A percentile compares a stretch with the other conserved stretches of the same genome.
Conservation (phyloP, 768 basidiomycete genomes). For the Coprinellus micaceus region DNA sequence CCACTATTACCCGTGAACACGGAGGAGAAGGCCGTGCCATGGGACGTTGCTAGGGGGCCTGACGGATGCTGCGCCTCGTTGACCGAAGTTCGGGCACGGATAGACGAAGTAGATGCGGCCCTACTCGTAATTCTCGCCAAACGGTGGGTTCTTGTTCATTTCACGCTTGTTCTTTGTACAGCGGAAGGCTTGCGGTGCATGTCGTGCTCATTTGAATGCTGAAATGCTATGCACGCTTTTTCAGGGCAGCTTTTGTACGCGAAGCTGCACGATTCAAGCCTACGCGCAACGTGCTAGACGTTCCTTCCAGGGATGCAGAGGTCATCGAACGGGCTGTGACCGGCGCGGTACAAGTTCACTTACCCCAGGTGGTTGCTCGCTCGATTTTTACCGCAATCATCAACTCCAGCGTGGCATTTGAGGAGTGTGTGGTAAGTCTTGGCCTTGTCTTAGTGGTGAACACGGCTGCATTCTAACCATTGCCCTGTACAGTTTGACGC, state of each 20-base stretch:
- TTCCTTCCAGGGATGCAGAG: slow-evolving; percentile 21
- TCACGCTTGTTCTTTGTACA: background rate
- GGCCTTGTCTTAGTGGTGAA: no score
- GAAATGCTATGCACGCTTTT: background rate
- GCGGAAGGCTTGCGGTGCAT: background rate
- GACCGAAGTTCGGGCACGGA: slow-evolving; percentile 21
- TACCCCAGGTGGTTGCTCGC: slow-evolving; percentile 20
- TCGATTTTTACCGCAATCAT: slow-evolving; percentile 22
- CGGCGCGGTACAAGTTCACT: slow-evolving; percentile 15
- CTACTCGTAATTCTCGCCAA: slow-evolving; percentile 21
- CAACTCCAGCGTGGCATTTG: slow-evolving; percentile 22
- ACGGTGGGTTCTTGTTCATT: slow-evolving; percentile 13
- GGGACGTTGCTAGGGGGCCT: slow-evolving; percentile 15
- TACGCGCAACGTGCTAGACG: slow-evolving; percentile 20
- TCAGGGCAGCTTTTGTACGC: slow-evolving; percentile 23
- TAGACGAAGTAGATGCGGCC: slow-evolving; percentile 20
- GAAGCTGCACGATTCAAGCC: slow-evolving; percentile 25
- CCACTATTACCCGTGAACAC: background rate
- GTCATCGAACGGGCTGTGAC: slow-evolving; percentile 20
- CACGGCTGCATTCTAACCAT: background rate
- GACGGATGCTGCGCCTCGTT: slow-evolving; percentile 21
- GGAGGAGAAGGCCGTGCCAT: slow-evolving; percentile 20
- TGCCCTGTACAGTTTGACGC: slow-evolving; percentile 3
- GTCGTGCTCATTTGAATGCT: background rate
- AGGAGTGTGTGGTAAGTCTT: slow-evolving; percentile 22